Percentiles rank a stretch among this genome's conserved stretches.
These are phyloP conservation scores for Teunomyces panamensis DNA, from an alignment of 805 yeast genomes.

Conservation along the genomic window DNA sequence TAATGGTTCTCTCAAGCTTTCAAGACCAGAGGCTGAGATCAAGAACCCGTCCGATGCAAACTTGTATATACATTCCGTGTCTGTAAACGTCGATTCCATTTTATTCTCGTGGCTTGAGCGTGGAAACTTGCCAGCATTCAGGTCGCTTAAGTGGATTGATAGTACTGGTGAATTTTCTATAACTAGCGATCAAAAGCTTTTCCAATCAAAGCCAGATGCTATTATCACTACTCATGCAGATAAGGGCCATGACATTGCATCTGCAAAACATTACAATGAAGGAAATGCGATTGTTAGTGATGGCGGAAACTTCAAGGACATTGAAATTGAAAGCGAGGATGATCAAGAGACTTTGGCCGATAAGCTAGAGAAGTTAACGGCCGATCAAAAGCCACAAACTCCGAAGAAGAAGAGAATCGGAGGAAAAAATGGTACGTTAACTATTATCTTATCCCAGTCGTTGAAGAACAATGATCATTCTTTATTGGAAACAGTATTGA, in stretches of 20 bases:
- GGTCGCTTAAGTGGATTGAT: constrained; percentile 49
- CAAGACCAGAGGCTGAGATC: constrained; percentile 43
- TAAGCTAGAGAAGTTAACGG: constrained; percentile 38
- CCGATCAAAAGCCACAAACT: constrained; percentile 21
- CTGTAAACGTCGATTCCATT: constrained; percentile 33
- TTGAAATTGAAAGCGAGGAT: constrained; percentile 47
- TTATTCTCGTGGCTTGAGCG: constrained; percentile 61
- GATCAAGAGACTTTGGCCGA: constrained; percentile 53
- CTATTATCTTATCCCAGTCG: constrained; percentile 86
- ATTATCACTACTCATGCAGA: constrained; percentile 41
- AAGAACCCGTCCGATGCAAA: constrained; percentile 28
- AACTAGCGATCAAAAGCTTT: constrained; percentile 20
- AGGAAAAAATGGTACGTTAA: constrained; percentile 63
- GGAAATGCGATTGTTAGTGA: constrained; percentile 57
- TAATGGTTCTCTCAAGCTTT: constrained; percentile 42
- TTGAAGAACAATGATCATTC: constrained; percentile 82
- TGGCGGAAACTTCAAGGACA: constrained; percentile 61
- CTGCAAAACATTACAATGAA: constrained; percentile 58
- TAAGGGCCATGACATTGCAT: constrained; percentile 51
- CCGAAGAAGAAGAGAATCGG: constrained; percentile 31
- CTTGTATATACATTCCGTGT: constrained; percentile 27
- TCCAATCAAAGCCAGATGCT: constrained; percentile 40
- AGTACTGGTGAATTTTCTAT: constrained; percentile 23
- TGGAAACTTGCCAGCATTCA: constrained; percentile 56
- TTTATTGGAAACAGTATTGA: constrained; percentile 78